Base-by-base conservation (phyloP, 1,284 basidiomycete species). In the Sparassis latifolia region DNA sequence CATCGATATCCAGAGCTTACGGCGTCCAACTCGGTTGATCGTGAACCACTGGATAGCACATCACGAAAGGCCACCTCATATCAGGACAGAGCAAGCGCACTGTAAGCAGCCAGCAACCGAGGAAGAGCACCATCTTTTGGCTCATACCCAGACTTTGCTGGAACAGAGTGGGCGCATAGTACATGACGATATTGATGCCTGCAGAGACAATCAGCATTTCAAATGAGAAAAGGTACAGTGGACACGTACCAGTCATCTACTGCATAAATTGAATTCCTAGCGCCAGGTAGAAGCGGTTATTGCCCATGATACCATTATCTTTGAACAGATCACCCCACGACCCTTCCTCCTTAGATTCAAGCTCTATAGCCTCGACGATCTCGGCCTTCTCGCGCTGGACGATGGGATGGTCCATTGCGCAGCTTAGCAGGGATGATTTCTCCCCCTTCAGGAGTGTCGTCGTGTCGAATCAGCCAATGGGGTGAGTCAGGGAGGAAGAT, bases 401-500 rank as follows among this genome's bases (percentile, higher is more conserved):
- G 9, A 53, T 32, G 38, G 33, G 37, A 30, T 53, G 52, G 31
- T 48, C 52, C 2, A 20, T 38, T 45, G 9, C 51, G 37, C 33
- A 52, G 44, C 40, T 52, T 49, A 31, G 51, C 51, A 10, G 49
- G 43, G 10, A 52, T 47, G 10, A 42, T 12, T 12, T 44, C 39
- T 7, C 51, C 51, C 39, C 51, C 47, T 27, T 33, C 51, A 10
- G 51, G 51, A 6, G 51, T 52, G 10, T 43, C 29, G 57, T 69
- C 75, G 47, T 73, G 69, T 0, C 73, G 69, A 46, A 75, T 69
- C 35, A 78, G 66, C 72, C 72, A 74, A 5, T 72, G 62, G 1
- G 73, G 72, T n/a, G 68, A 71, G 53, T 74, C 71, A 0, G 73
- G 72, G 7, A 75, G 65, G 3, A 69, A 65, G 39, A 61, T 49